Percentiles rank a stretch among this genome's conserved stretches.
Evolutionary conservation across 2,329 filamentous ascomycete species (phyloP).

Genomic region (Ascochyta viciae-villosae): DNA sequence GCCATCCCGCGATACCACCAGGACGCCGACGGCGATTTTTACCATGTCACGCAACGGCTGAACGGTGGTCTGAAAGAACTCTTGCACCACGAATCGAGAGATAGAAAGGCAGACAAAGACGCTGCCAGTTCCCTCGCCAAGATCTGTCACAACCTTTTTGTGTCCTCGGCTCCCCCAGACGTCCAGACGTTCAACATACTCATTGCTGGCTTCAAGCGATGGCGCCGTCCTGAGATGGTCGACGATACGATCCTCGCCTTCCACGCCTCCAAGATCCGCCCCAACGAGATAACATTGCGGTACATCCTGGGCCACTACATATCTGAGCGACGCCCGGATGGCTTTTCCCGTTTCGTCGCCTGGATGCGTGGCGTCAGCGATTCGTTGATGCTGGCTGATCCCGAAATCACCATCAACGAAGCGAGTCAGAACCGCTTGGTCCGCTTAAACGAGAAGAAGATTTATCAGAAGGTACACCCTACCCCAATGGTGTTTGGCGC

Average conservation of each 20-base stretch:
- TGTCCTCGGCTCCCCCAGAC: constrained; percentile 67
- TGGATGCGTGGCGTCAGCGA: constrained; percentile 51
- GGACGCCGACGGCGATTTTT: constrained; percentile 48
- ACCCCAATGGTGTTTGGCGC: constrained; percentile 54
- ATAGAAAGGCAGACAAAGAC: constrained; percentile 17
- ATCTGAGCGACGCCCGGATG: constrained; percentile 31
- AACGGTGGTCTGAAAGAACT: constrained; percentile 40
- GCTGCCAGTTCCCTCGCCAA: constrained; percentile 34
- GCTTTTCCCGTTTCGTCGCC: constrained; percentile 50
- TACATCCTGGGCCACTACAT: constrained; percentile 52
- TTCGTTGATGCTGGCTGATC: constrained; percentile 52
- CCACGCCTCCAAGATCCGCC: constrained; percentile 50
- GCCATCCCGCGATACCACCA: constrained; percentile 46
- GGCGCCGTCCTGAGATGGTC: constrained; percentile 33
- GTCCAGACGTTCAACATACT: constrained; percentile 75
- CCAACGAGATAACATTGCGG: constrained; percentile 55
- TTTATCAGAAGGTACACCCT: constrained; percentile 54
- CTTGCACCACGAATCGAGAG: constrained; percentile 22
- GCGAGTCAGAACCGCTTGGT: constrained; percentile 36
- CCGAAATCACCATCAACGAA: constrained; percentile 47
- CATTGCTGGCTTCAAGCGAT: constrained; percentile 65
- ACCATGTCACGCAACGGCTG: constrained; percentile 36
- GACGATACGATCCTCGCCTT: constrained; percentile 41
- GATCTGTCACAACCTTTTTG: constrained; percentile 70
- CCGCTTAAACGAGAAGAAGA: constrained; percentile 29